Evolutionary conservation across 2,329 filamentous ascomycete species (phyloP), one percentile per base, ranked within the genome.

Genomic region (Lecanoromycetidae sp.): DNA sequence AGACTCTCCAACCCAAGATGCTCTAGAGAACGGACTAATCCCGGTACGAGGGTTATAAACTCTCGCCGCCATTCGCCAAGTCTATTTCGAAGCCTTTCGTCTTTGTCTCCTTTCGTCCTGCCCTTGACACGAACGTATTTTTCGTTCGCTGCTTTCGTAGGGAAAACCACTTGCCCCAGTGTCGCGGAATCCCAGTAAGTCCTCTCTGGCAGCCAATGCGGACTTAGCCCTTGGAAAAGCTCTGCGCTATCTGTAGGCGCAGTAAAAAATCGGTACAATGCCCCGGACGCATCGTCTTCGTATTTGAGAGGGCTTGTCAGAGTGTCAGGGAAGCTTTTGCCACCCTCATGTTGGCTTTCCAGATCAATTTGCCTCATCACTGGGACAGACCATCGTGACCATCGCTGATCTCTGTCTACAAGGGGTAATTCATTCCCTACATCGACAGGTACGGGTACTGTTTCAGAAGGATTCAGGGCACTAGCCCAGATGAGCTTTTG

Each of bases 351-450:
- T 22, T 20, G 17, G 19, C n/a, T n/a, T 15, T 17, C 12, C n/a
- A 3, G 2, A 23, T 36, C 5, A 20, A 3, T 9, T 7, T 15
- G 5, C 6, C 25, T 15, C 5, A 5, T 35, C 1, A 13, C 7
- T 12, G 30, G 32, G 15, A 7, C 30, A 17, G 37, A 47, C 45
- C 45, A 47, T 42, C 47, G 33, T 15, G 41, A 44, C 47, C 47
- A 49, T 32, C 23, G 20, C 10, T 39, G 41, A 30, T 34, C 19
- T 15, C 35, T 34, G n/a, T 39, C 26, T 19, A 49, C n/a, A 12
- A 44, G 15, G 19, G 41, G 19, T 13, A 49, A 32, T 23, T 23
- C 36, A 22, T 15, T 45, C 10, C 41, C 47, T 29, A 40, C 40
- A 5, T 27, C 22, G 15, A 49, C 17, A 7, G 47, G 47, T 17